Evolutionary conservation across 2,329 filamentous ascomycete genomes (phyloP).

Genomic region (Furcasterigmium furcatum): DNA sequence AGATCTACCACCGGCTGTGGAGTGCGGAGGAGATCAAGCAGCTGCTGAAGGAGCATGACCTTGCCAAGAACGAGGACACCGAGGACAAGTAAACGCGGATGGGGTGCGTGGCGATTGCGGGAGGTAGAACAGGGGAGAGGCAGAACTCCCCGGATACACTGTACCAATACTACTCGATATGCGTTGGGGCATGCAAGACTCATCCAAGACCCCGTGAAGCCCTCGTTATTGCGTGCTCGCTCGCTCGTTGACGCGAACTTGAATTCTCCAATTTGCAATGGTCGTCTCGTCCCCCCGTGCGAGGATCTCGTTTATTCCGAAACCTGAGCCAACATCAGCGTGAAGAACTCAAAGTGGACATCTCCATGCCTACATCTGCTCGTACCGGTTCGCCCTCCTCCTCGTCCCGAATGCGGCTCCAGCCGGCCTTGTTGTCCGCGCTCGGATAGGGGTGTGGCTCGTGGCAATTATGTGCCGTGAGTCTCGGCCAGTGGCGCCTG

Average conservation of each 20-base stretch:
- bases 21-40: constrained; percentile 93
- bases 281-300: too few species aligned
- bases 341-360: constrained; percentile 21
- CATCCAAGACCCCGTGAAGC: too few species aligned
- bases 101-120: not conserved
- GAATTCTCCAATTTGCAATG: too few species aligned
- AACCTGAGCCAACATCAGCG: constrained; percentile 15
- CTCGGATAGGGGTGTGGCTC: constrained; percentile 53
- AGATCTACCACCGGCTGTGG: constrained; percentile 98
- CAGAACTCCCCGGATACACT: not conserved
- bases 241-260: too few species aligned
- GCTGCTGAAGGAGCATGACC: constrained; percentile 89
- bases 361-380: constrained; percentile 34
- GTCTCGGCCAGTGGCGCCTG: constrained; percentile 57
- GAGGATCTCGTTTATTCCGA: not conserved
- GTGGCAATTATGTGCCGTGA: constrained; percentile 49
- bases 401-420: constrained; percentile 48
- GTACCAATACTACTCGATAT: not conserved
- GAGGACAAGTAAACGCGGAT: constrained; percentile 54
- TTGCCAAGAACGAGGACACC: constrained; percentile 79
- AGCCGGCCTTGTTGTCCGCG: constrained; percentile 25
- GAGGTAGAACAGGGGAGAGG: not conserved
- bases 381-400: constrained; percentile 38
- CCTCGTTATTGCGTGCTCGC: too few species aligned
- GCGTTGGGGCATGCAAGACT: too few species aligned